phyloP scores from a whole-genome alignment of 2,329 filamentous ascomycete species.

The Fusarium tupiense region DNA sequence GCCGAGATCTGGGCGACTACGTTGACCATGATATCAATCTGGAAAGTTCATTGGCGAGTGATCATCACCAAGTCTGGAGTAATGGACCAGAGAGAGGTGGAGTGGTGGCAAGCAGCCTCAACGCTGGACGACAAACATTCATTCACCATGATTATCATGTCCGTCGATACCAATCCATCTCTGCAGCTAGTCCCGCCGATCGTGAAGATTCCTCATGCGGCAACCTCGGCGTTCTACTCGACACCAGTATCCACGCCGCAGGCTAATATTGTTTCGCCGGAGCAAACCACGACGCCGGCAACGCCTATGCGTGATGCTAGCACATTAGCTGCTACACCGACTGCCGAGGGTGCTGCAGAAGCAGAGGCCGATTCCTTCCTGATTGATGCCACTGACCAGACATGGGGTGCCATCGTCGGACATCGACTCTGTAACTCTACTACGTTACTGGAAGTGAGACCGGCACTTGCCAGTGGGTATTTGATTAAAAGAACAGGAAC shows the following conservation, averaged over 20 bases:
- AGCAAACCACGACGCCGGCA: conserved; percentile 62
- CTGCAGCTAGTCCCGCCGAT: conserved; percentile 69
- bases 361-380: conserved; percentile 69
- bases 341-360: conserved; percentile 55
- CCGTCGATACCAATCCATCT: conserved; percentile 72
- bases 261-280: conserved; percentile 67
- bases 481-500: conserved; percentile 70
- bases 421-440: conserved; percentile 71
- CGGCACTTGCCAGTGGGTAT: conserved; percentile 71
- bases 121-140: conserved; percentile 61
- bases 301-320: conserved; percentile 57
- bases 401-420: conserved; percentile 76
- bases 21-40: conserved; percentile 73
- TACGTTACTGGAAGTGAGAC: conserved; percentile 63
- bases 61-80: conserved; percentile 77
- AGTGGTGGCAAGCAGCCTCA: conserved; percentile 65
- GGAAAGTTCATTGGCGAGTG: conserved; percentile 80
- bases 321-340: conserved; percentile 57
- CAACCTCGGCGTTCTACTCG: conserved; percentile 59
- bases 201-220: conserved; percentile 57
- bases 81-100: conserved; percentile 73
- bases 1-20: conserved; percentile 83
- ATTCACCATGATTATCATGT: conserved; percentile 67
- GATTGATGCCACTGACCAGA: conserved; percentile 77
- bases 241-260: conserved; percentile 77